Evolutionary conservation across 371 early-diverging fungal genomes (phyloP), one percentile per base, ranked within the genome.

Genomic region (Rhizopus microsporus): DNA sequence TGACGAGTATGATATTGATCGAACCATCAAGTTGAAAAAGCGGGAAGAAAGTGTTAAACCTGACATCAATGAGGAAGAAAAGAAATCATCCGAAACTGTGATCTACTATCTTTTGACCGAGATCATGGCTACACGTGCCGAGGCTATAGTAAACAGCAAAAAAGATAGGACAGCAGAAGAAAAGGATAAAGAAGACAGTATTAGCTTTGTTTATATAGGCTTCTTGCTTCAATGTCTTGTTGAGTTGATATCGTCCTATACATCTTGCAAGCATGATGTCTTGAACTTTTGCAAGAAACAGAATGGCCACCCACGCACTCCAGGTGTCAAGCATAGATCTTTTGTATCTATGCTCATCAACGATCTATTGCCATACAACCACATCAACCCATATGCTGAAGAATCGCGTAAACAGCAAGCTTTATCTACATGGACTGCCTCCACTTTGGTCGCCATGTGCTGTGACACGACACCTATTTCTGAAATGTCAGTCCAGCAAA

Each of bases 171-270:
- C 42, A 16, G 45, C 52, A 31, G 51, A 67, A 34, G 48, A 61
- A 49, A 42, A 57, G 16, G 71, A 61, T 31, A 67, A 78, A 33
- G 60, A 77, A 40, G 63, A 68, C 5, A 74, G 65, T 39, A 58
- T 72, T 39, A 70, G 68, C 34, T 81, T 72, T 69, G 83, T 74
- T 57, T 89, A 89, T 55, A 87, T 93, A 16, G 88, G 91, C 49
- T 94, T 92, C 77, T 58, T 97, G 34, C 68, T 98, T 51, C 95
- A 95, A 69, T 84, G 87, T 40, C 73, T 97, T 33, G 81, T 89
- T 8, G 98, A 98, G 67, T 78, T 98, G 6, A 78, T 93, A 9
- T 78, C 84, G 0, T 90, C 92, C 1, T 97, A 92, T 74, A 85
- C 93, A n/a, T 81, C 87, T 3, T 91, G 91, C 77, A 90, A 90